Evolutionary conservation across 306 rosid species (phyloP).

Genomic region (Begonia fuchsioides): DNA sequence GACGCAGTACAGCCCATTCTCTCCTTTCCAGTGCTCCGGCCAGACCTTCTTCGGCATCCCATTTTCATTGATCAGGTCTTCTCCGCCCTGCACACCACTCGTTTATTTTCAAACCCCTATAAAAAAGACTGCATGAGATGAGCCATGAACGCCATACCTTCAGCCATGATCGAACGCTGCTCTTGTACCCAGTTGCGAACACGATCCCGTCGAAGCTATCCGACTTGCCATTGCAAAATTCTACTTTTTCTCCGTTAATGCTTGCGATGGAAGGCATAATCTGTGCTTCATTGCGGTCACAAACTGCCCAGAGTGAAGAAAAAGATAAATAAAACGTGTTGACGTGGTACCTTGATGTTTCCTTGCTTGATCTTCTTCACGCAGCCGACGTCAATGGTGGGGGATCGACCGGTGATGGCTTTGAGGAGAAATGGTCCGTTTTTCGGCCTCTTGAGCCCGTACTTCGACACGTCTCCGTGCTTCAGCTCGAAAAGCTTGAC

Average conservation of each 20-base stretch:
- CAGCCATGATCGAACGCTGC: conserved; percentile 45
- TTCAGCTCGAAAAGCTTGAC: conserved; percentile 14
- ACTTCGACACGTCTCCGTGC: conserved; percentile 28
- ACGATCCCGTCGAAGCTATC: conserved; percentile 32
- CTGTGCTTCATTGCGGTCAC: conserved; percentile 4
- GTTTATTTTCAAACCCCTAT: no score
- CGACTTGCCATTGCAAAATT: conserved; percentile 25
- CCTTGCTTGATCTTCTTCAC: conserved; percentile 22
- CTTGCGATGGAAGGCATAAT: conserved; percentile 24
- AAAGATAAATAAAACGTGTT: background rate
- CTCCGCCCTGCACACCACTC: conserved; percentile 22
- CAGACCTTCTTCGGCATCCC: conserved; percentile 41
- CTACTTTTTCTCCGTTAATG: conserved; percentile 12
- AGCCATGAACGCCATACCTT: conserved; percentile 16
- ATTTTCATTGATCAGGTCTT: conserved; percentile 24
- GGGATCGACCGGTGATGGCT: conserved; percentile 24
- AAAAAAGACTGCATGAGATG: no score
- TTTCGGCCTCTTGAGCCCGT: conserved; percentile 31
- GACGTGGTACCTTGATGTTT: conserved; percentile 21
- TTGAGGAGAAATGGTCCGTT: conserved; percentile 42
- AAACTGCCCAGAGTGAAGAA: no score
- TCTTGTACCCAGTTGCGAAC: conserved; percentile 58
- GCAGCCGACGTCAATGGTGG: conserved; percentile 58
- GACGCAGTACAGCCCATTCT: conserved; percentile 27
- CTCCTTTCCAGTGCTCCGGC: conserved; percentile 50